phyloP scores from a whole-genome alignment of 78 protist genomes.

The Ministeria vibrans region DNA sequence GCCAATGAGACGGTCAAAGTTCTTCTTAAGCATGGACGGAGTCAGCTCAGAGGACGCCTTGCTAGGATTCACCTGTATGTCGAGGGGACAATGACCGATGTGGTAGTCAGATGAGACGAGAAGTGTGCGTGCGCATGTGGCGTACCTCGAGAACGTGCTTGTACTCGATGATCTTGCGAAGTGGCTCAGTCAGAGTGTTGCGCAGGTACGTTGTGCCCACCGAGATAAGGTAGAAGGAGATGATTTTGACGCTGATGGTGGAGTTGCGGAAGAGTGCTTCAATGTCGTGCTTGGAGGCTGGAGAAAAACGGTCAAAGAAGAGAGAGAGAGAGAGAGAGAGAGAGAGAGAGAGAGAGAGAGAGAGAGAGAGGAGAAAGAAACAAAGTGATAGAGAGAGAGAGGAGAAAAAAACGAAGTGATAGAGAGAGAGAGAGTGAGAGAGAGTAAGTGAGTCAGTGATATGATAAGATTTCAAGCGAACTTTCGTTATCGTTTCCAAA shows the following conservation, averaged over 20 bases:
- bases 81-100: no score
- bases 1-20: background rate
- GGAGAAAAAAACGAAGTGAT: background rate
- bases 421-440: background rate
- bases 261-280: background rate
- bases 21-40: background rate
- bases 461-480: no score
- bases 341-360: background rate
- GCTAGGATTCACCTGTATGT: background rate
- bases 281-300: background rate
- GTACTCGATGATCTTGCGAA: background rate
- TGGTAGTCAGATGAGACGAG: no score
- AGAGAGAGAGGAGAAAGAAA: background rate
- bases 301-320: background rate
- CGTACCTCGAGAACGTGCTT: background rate
- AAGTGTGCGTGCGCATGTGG: no score
- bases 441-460: no score
- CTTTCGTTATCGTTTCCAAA: no score
- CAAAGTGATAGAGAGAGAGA: background rate
- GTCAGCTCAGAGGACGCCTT: background rate
- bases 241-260: background rate
- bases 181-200: background rate
- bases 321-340: background rate
- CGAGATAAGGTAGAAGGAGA: background rate
- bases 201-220: background rate